These are phyloP conservation scores for Limnomonas spitsbergensis DNA, from an alignment of 139 green algal genomes.

Conservation along the genomic window DNA sequence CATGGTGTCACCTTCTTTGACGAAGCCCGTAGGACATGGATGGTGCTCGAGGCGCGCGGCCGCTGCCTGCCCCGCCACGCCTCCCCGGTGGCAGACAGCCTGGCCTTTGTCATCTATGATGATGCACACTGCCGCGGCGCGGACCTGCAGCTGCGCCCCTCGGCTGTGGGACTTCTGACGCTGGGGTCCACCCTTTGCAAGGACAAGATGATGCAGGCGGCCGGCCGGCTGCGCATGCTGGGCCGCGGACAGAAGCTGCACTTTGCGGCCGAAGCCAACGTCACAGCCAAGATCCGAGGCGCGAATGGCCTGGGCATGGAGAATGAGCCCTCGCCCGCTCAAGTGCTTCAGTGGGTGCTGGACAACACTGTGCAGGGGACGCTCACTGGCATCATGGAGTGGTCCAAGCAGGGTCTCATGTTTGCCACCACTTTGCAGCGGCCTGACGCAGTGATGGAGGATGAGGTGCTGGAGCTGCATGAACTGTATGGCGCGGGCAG, in stretches of 20 bases:
- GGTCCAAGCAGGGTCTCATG: slow-evolving; percentile 38
- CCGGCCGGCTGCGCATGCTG: slow-evolving; percentile 36
- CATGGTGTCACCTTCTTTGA: no score
- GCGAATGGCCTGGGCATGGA: neutral
- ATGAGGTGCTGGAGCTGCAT: slow-evolving; percentile 36
- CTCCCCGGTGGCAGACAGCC: slow-evolving; percentile 40
- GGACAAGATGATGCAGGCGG: slow-evolving; percentile 61
- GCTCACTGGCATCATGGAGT: slow-evolving; percentile 21
- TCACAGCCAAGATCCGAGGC: slow-evolving; percentile 27
- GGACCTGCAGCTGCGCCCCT: slow-evolving; percentile 40
- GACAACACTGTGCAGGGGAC: slow-evolving; percentile 35
- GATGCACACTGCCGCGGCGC: slow-evolving; percentile 50
- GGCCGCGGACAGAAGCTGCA: slow-evolving; percentile 37
- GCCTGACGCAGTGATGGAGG: slow-evolving; percentile 30
- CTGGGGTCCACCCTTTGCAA: slow-evolving; percentile 47
- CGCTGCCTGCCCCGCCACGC: slow-evolving; percentile 16
- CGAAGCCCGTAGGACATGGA: no score
- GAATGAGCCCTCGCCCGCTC: neutral
- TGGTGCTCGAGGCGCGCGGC: no score
- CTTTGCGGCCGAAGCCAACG: slow-evolving; percentile 27
- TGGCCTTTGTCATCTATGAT: slow-evolving; percentile 52
- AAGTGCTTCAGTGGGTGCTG: slow-evolving; percentile 44
- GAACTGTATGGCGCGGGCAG: slow-evolving; percentile 18
- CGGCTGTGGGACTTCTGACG: slow-evolving; percentile 57
- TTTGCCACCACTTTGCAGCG: slow-evolving; percentile 30